A percentile compares a stretch with the other conserved stretches of the same genome.
Evolutionary conservation across 2,329 filamentous ascomycete genomes (phyloP).

Genomic region (Xylariomycetidae sp.): DNA sequence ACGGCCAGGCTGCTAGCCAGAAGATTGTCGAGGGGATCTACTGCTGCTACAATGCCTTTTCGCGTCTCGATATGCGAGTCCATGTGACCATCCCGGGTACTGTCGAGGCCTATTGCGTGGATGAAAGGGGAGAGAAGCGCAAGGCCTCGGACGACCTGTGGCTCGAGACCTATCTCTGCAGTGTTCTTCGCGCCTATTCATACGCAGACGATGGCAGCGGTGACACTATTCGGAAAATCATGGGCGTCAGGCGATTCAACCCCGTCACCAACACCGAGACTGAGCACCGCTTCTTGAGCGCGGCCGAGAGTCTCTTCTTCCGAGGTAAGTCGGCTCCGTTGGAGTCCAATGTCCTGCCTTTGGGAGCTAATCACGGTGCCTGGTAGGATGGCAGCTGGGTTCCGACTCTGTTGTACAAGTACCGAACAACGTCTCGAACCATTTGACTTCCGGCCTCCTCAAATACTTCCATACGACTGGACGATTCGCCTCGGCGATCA

Average conservation of each 20-base stretch:
- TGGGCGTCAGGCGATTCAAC: constrained; percentile 95
- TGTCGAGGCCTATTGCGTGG: constrained; percentile 94
- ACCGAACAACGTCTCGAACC: constrained; percentile 92
- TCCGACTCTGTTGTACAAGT: constrained; percentile 97
- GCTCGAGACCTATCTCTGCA: constrained; percentile 96
- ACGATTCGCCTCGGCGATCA: constrained; percentile 90
- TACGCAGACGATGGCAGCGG: constrained; percentile 95
- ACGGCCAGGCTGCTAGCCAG: constrained; percentile 65
- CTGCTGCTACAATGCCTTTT: constrained; percentile 99
- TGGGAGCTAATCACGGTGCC: constrained; percentile 6
- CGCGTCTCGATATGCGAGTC: constrained; percentile 94
- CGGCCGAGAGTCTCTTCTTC: constrained; percentile 93
- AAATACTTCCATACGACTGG: constrained; percentile 95
- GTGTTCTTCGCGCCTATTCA: constrained; percentile 86
- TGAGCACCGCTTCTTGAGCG: constrained; percentile 91
- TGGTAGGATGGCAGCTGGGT: constrained; percentile 80
- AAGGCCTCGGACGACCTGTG: constrained; percentile 90
- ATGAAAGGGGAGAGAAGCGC: constrained; percentile 91
- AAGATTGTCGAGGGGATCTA: constrained; percentile 94
- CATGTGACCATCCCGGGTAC: constrained; percentile 95
- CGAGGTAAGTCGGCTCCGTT: constrained; percentile 56
- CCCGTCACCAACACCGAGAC: constrained; percentile 97
- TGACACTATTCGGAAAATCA: constrained; percentile 91
- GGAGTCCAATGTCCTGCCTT: not conserved
- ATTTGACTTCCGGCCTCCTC: constrained; percentile 86